These are phyloP conservation scores for Senna tora DNA, from an alignment of 306 rosid genomes.

Conservation along the genomic window DNA sequence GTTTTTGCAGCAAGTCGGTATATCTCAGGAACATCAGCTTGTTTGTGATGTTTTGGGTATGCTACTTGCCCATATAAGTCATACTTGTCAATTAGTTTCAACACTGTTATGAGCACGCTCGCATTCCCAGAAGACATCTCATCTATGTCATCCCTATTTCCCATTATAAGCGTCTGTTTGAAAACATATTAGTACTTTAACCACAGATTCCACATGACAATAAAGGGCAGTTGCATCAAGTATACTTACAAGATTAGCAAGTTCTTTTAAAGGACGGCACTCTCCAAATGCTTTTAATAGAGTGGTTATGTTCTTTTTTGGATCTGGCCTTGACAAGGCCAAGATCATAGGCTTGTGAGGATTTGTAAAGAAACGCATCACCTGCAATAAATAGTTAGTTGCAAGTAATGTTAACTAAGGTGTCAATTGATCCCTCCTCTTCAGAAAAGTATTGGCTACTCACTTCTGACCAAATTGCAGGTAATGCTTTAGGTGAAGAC, in stretches of 20 bases:
- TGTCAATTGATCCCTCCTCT: background rate
- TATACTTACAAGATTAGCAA: slow-evolving; percentile 83
- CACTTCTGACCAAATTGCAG: slow-evolving; percentile 83
- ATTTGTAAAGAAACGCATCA: slow-evolving; percentile 83
- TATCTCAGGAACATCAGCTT: slow-evolving; percentile 91
- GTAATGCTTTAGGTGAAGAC: slow-evolving; percentile 71
- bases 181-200: slow-evolving; percentile 38
- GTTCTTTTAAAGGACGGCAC: slow-evolving; percentile 76
- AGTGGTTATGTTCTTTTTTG: slow-evolving; percentile 88
- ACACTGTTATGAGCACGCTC: slow-evolving; percentile 72
- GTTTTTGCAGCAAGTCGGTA: slow-evolving; percentile 84
- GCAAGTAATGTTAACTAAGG: slow-evolving; percentile 6
- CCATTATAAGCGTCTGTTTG: slow-evolving; percentile 78
- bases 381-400: slow-evolving; percentile 46
- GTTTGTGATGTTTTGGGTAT: slow-evolving; percentile 91
- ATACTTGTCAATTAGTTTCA: slow-evolving; percentile 84
- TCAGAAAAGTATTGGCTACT: slow-evolving; percentile 39
- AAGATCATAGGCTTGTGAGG: slow-evolving; percentile 93
- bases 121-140: slow-evolving; percentile 85
- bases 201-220: slow-evolving; percentile 1
- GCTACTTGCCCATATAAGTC: slow-evolving; percentile 92
- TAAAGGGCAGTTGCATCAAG: slow-evolving; percentile 12
- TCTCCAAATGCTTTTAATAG: slow-evolving; percentile 90
- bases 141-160: slow-evolving; percentile 83
- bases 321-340: slow-evolving; percentile 91